phyloP scores from a whole-genome alignment of 805 yeast genomes.

The Lachancea lanzarotensis region DNA sequence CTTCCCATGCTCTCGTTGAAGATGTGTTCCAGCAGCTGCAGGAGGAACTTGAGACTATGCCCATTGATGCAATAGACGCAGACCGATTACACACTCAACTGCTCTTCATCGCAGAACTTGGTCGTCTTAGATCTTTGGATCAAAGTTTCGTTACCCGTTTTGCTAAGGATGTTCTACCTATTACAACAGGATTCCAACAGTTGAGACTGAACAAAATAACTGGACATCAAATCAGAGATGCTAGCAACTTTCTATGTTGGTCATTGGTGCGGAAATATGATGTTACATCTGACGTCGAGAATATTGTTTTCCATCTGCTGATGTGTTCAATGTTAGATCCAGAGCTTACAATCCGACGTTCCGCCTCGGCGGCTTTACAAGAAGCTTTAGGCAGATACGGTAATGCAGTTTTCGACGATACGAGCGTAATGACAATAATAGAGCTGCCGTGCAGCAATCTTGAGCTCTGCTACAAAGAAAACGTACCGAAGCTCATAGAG shows the following conservation, averaged over 20 bases:
- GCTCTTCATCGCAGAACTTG: slow-evolving; percentile 32
- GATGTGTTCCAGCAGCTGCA: slow-evolving; percentile 26
- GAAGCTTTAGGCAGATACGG: slow-evolving; percentile 73
- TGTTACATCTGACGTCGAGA: slow-evolving; percentile 7
- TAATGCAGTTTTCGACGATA: slow-evolving; percentile 25
- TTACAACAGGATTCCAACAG: slow-evolving; percentile 53
- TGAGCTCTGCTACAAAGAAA: slow-evolving; percentile 34
- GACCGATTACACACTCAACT: slow-evolving; percentile 32
- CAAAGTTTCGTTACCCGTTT: slow-evolving; percentile 8
- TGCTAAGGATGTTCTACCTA: slow-evolving; percentile 33
- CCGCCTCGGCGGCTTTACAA: slow-evolving; percentile 82
- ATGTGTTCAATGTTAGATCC: slow-evolving; percentile 58
- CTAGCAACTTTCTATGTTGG: slow-evolving; percentile 85
- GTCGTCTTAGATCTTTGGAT: slow-evolving; percentile 14
- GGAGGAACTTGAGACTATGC: slow-evolving; percentile 5
- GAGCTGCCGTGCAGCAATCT: slow-evolving; percentile 52
- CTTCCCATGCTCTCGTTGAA: slow-evolving; percentile 21
- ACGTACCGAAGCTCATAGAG: slow-evolving; percentile 29
- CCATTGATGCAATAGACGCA: slow-evolving; percentile 21
- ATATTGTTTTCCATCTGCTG: slow-evolving; percentile 36
- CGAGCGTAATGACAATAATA: slow-evolving; percentile 39
- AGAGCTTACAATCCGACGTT: slow-evolving; percentile 69
- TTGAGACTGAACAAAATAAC: slow-evolving; percentile 42
- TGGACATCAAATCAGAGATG: slow-evolving; percentile 73
- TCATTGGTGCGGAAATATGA: slow-evolving; percentile 42